A percentile compares a stretch with the other conserved stretches of the same genome.
These are phyloP conservation scores for peach (Prunus persica) DNA, from an alignment of 306 rosid genomes.

Conservation along the genomic window Prunus_persica_NCBIv2 NC_034012.1:9028501-9029000, in stretches of 20 bases:
- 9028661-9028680: background rate
- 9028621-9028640: background rate
- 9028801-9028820: constrained; percentile 47
- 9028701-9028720: constrained; percentile 52
- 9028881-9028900: constrained; percentile 19
- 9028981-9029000: constrained; percentile 25
- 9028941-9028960: constrained; percentile 43
- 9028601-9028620: background rate
- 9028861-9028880: constrained; percentile 29
- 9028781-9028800: constrained; percentile 34
- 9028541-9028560: background rate
- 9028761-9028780: constrained; percentile 39
- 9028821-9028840: constrained; percentile 62
- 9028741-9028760: constrained; percentile 38
- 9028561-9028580: background rate
- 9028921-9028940: constrained; percentile 53
- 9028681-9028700: constrained; percentile 42
- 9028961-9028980: constrained; percentile 30
- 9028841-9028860: constrained; percentile 37
- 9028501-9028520: constrained; percentile 35
- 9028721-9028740: constrained; percentile 19
- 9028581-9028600: background rate
- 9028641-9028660: background rate
- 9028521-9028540: constrained; percentile 27
- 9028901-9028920: constrained; percentile 7